Conservation (phyloP, 805 yeast species). For the Saccharomycopsis olivae region DNA sequence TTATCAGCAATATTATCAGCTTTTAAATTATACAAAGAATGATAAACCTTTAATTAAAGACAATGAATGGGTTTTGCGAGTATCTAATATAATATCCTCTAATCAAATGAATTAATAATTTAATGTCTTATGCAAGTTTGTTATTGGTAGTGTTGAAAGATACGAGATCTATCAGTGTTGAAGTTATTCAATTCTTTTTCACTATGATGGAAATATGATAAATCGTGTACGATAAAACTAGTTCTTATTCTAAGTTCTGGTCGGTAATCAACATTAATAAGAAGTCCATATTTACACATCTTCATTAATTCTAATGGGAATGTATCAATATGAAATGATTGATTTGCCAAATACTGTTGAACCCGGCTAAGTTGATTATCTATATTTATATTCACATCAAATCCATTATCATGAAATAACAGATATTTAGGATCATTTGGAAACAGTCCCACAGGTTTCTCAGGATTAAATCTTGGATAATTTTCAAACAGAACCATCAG, state of each 20-base stretch:
- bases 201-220: not conserved
- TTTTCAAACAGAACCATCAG: not conserved
- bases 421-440: slow-evolving; percentile 2
- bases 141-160: not conserved
- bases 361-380: slow-evolving; percentile 7
- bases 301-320: slow-evolving; percentile 7
- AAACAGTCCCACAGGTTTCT: slow-evolving; percentile 4
- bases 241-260: slow-evolving; percentile 10
- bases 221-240: not conserved
- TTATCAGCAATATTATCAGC: not conserved
- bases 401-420: slow-evolving; percentile 3
- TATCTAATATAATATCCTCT: no score
- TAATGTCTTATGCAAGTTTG: not conserved
- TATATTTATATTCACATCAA: not conserved
- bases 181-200: not conserved
- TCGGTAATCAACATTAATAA: slow-evolving; percentile 10
- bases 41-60: no score
- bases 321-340: slow-evolving; percentile 4
- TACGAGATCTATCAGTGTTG: not conserved
- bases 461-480: slow-evolving; percentile 4
- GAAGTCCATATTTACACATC: slow-evolving; percentile 9
- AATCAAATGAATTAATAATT: no score
- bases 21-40: no score
- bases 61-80: no score
- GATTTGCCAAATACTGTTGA: not conserved